Base-by-base conservation (phyloP, 2,329 filamentous ascomycete species). In the Penicillium sp. region DNA sequence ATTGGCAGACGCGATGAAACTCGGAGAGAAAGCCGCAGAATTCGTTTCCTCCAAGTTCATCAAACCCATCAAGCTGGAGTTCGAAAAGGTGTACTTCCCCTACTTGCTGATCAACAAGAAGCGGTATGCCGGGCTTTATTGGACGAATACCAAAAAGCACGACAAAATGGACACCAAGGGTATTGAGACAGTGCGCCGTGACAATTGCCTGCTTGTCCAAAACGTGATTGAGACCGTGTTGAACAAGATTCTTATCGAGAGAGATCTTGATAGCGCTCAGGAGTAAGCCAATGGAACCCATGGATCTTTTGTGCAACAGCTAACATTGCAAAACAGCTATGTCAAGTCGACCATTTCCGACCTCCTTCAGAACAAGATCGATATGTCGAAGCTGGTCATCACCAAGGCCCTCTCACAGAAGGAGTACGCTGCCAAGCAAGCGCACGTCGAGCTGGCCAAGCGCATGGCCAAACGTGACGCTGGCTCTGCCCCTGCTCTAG, bases 111-210 rank as follows among this genome's bases (percentile, higher is more conserved):
- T 98, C 83, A 98, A 98, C 83, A 98, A 98, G 78, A 98, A 98
- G 78, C 87, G 93, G 56, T 98, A 98, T 65, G 93, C 93, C 7
- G 93, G 93, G n/a, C 74, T 98, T 28, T 97, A 89, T 74, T 98
- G 91, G 91, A 98, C 93, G 4, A 93, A 87, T 58, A 83, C 92
- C 0, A 82, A 92, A 37, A 96, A 95, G 72, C 93, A 87, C 70
- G 95, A 98, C 80, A 98, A 97, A 78, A 98, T 98, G 95, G 93
- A 98, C 72, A 97, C 89, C 52, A 98, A 98, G 71, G 93, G 93
- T 78, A 97, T 98, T 59, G 93, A 98, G 73, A 98, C 93, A 3
- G 95, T 98, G 41, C 86, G 93, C 59, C 81, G 93, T 79, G 93
- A 98, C 70, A 98, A 98, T 67, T 98, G 93, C 67, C 79, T 93